Conservation (phyloP, 176 grass and related monocot genomes). For the Elymus sibiricus region DNA sequence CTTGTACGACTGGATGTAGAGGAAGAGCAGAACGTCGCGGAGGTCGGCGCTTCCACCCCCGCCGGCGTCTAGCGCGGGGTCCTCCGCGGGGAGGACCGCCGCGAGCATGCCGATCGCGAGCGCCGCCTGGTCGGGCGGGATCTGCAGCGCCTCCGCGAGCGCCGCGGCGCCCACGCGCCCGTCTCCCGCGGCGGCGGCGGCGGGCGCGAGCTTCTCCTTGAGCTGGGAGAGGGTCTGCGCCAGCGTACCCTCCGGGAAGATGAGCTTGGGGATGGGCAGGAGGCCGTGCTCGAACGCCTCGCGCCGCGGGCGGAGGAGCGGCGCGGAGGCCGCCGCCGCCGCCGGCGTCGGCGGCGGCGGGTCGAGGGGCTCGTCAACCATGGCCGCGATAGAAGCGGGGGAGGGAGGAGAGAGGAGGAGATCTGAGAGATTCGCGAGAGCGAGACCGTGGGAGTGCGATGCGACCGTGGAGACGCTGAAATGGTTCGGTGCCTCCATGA, state of each 20-base stretch:
- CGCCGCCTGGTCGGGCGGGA: conserved; percentile 68
- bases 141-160: conserved; percentile 80
- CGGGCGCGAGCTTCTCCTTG: conserved; percentile 53
- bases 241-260: conserved; percentile 70
- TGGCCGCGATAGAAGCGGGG: conserved; percentile 37
- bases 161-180: conserved; percentile 49
- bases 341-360: conserved; percentile 27
- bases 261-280: conserved; percentile 83
- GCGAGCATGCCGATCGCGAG: conserved; percentile 75
- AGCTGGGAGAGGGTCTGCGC: conserved; percentile 59
- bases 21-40: conserved; percentile 78
- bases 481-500: neutral
- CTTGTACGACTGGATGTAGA: conserved; percentile 92
- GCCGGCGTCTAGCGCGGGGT: conserved; percentile 40
- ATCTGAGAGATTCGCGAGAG: conserved; percentile 10
- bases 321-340: neutral
- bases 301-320: conserved; percentile 73
- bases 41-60: conserved; percentile 43
- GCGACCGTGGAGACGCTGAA: conserved; percentile 12
- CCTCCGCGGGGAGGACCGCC: conserved; percentile 63
- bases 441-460: neutral
- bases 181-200: neutral
- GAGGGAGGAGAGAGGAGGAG: neutral
- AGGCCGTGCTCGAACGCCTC: conserved; percentile 94
- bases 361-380: conserved; percentile 52